phyloP scores from a whole-genome alignment of 352 stramenopile species.

The Pelagophyceae sp. region DNA sequence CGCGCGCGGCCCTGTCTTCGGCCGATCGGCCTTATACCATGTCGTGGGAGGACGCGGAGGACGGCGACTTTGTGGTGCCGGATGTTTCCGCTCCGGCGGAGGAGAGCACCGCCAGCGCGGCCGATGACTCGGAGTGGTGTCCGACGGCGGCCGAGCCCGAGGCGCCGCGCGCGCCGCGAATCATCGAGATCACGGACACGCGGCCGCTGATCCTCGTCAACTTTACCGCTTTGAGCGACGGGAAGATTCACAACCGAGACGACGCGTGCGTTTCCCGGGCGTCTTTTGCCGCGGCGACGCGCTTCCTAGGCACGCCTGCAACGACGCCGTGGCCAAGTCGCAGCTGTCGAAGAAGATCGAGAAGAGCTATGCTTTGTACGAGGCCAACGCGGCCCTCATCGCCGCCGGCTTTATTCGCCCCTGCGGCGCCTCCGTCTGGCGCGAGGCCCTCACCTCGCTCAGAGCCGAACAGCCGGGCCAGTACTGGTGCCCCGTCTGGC shows the following conservation, averaged over 20 bases:
- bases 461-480: constrained; percentile 33
- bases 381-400: constrained; percentile 27
- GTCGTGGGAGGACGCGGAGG: too few species aligned
- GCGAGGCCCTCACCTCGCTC: constrained; percentile 28
- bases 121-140: not conserved
- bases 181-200: not conserved
- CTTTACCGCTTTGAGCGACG: not conserved
- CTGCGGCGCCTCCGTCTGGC: constrained; percentile 33
- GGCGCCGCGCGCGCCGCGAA: not conserved
- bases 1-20: too few species aligned
- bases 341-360: constrained; percentile 33
- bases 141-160: not conserved
- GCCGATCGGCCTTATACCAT: too few species aligned
- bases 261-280: constrained; percentile 4
- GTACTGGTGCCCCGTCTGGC: constrained; percentile 38
- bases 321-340: constrained; percentile 33
- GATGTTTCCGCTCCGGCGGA: too few species aligned
- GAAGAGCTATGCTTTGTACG: constrained; percentile 30
- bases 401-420: constrained; percentile 31
- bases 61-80: too few species aligned
- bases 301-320: constrained; percentile 15
- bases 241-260: not conserved
- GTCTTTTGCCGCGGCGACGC: not conserved
- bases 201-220: constrained; percentile 13
- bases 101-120: too few species aligned